Conservation (phyloP, 768 basidiomycete species). For the Lentinula boryana region DNA sequence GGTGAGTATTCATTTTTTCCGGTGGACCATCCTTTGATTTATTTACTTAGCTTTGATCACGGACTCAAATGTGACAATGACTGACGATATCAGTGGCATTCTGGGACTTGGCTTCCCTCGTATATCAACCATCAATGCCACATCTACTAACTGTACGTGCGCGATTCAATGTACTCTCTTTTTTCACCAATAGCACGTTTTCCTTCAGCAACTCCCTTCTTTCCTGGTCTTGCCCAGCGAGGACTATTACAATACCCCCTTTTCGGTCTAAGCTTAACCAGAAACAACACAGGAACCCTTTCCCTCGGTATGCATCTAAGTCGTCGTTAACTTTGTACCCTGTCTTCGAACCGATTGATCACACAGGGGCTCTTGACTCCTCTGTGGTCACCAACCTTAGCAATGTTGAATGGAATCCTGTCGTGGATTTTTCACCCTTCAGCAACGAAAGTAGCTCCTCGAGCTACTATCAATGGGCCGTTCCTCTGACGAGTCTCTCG, state of each 20-base stretch:
- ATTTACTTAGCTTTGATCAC: slow-evolving; percentile 47
- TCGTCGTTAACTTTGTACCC: background rate
- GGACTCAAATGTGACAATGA: slow-evolving; percentile 54
- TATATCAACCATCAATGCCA: slow-evolving; percentile 51
- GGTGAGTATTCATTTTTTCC: slow-evolving; percentile 36
- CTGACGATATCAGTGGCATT: slow-evolving; percentile 62
- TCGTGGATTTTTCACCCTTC: slow-evolving; percentile 68
- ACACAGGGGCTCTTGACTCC: slow-evolving; percentile 69
- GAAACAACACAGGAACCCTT: slow-evolving; percentile 54
- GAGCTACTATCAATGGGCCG: slow-evolving; percentile 74
- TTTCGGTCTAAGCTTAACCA: slow-evolving; percentile 64
- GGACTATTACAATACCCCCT: slow-evolving; percentile 69
- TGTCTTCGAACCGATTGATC: background rate
- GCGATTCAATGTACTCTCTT: background rate
- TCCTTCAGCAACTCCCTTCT: slow-evolving; percentile 60
- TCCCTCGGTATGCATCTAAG: slow-evolving; percentile 46
- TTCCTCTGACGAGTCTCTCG: slow-evolving; percentile 41
- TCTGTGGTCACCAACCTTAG: slow-evolving; percentile 57
- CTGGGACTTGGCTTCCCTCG: slow-evolving; percentile 74
- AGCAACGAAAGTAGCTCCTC: slow-evolving; percentile 49
- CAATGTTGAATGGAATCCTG: slow-evolving; percentile 66
- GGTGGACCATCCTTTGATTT: background rate
- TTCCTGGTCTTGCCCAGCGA: slow-evolving; percentile 53
- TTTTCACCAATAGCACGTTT: slow-evolving; percentile 4
- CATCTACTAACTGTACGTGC: slow-evolving; percentile 42